Percentiles rank a stretch among this genome's conserved stretches.
Evolutionary conservation across 2,329 filamentous ascomycete species (phyloP).

Genomic region (Nannizziopsis arthrosporioides): DNA sequence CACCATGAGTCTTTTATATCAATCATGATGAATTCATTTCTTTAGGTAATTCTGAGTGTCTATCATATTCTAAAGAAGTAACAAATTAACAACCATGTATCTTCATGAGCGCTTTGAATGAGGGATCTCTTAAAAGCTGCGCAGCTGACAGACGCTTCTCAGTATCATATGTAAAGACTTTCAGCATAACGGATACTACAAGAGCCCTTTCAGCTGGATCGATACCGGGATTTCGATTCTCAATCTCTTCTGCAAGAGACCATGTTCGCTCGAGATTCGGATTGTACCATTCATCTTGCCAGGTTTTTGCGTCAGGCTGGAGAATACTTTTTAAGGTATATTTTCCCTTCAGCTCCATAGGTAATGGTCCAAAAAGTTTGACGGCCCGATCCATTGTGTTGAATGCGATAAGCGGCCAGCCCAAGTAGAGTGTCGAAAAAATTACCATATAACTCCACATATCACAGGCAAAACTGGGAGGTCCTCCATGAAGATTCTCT

Average conservation of each 20-base stretch:
- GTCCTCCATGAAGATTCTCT: conserved; percentile 19
- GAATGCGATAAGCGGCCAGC: conserved; percentile 16
- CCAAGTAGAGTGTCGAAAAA: conserved; percentile 21
- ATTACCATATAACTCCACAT: conserved; percentile 26
- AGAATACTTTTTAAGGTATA: neutral
- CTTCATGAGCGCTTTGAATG: conserved; percentile 7
- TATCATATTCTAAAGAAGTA: too few species aligned
- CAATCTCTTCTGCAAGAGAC: neutral
- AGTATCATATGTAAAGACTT: neutral
- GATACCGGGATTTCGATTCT: neutral
- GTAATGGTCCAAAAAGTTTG: conserved; percentile 20
- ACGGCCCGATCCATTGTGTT: conserved; percentile 17
- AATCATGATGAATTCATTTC: too few species aligned
- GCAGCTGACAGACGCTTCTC: conserved; percentile 3
- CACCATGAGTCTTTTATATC: too few species aligned
- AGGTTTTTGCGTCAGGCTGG: too few species aligned
- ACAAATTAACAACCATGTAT: too few species aligned
- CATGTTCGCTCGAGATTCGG: neutral
- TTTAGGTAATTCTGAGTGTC: too few species aligned
- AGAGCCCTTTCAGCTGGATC: neutral
- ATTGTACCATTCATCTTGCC: neutral
- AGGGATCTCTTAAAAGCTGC: conserved; percentile 7
- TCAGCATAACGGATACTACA: conserved; percentile 3
- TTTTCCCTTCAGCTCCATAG: conserved; percentile 19
- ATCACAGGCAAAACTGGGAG: conserved; percentile 21